Base-by-base conservation (phyloP, 1,139 yeast species). In the Lizanozyma gosingica region DNA sequence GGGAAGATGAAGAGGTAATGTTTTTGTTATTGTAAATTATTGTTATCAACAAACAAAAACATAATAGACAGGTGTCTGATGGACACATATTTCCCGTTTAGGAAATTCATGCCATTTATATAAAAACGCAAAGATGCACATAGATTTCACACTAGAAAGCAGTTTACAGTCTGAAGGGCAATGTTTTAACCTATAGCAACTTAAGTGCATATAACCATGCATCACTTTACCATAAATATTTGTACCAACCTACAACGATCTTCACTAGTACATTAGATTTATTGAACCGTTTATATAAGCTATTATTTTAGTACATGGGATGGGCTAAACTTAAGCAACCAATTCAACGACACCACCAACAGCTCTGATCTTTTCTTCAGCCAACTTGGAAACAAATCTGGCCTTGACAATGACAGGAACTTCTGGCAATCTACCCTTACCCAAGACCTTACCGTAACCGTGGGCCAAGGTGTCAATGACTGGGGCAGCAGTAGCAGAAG, bases 321-420 rank as follows among this genome's bases (percentile, higher is more conserved):
- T 16, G 29, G 33, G 8, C 15, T 41, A 41, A 42, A 55, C 57
- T 84, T 87, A 92, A 75, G 98, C 98, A 73, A 92, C 75, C 71
- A 92, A 86, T 80, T 92, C 98, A 72, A 92, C 95, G 68, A 84
- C 98, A 84, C 99, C 99, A 79, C 99, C 99, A 67, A 83, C 99
- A 69, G 95, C 97, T 83, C 85, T 87, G 80, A 94, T 94, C 83
- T 92, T 94, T 80, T 92, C 90, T 83, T 94, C 99, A 70, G 99
- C 99, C 70, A 88, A 83, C 78, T 88, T 84, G 62, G 97, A 88
- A 62, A 94, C 98, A 70, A 83, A 92, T 83, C 99, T 90, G 62
- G 98, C 97, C 80, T 86, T 90, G 71, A 94, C 98, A 63, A 94
- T 88, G 73, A 94, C 94, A 67, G 99, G 98, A 61, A 88, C 97